Conservation (phyloP, 2,329 filamentous ascomycete genomes). For the Trichoderma oligosporum region DNA sequence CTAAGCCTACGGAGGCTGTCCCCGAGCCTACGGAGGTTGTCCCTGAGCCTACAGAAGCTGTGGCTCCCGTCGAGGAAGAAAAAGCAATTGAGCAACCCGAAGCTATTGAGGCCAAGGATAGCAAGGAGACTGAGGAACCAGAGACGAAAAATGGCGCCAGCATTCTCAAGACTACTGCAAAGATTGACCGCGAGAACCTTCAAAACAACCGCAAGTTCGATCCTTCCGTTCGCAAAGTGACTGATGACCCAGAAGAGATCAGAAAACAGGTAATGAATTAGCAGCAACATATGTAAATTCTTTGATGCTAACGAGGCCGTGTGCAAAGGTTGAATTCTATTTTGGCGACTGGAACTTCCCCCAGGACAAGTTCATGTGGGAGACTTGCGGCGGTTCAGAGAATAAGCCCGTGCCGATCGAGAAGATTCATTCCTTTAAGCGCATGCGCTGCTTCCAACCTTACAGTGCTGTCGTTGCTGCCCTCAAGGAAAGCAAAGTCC, state of each 20-base stretch:
- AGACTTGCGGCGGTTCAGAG: constrained; percentile 68
- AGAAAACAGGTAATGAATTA: constrained; percentile 65
- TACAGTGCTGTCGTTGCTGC: constrained; percentile 80
- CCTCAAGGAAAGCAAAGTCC: constrained; percentile 68
- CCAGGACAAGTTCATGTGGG: constrained; percentile 82
- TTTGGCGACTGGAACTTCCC: constrained; percentile 89
- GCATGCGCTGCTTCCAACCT: constrained; percentile 92
- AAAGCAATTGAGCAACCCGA: constrained; percentile 25
- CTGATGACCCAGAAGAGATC: constrained; percentile 74
- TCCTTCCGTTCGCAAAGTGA: constrained; percentile 62
- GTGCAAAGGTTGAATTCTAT: constrained; percentile 81
- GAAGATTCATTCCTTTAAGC: constrained; percentile 81
- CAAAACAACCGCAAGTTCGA: constrained; percentile 67
- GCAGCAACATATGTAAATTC: neutral
- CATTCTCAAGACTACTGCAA: constrained; percentile 45
- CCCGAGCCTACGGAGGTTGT: constrained; percentile 39
- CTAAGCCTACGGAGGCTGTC: constrained; percentile 41
- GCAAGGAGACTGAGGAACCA: constrained; percentile 21
- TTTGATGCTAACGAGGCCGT: neutral
- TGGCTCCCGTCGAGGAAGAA: constrained; percentile 26
- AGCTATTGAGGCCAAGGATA: constrained; percentile 1
- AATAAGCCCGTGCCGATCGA: constrained; percentile 80
- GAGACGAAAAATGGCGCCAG: constrained; percentile 26
- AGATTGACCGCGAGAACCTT: constrained; percentile 37
- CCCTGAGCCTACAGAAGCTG: constrained; percentile 38